A percentile compares a stretch with the other conserved stretches of the same genome.
These are phyloP conservation scores for Pestalotiopsis sp. DNA, from an alignment of 2,329 filamentous ascomycete species.

Conservation along the genomic window DNA sequence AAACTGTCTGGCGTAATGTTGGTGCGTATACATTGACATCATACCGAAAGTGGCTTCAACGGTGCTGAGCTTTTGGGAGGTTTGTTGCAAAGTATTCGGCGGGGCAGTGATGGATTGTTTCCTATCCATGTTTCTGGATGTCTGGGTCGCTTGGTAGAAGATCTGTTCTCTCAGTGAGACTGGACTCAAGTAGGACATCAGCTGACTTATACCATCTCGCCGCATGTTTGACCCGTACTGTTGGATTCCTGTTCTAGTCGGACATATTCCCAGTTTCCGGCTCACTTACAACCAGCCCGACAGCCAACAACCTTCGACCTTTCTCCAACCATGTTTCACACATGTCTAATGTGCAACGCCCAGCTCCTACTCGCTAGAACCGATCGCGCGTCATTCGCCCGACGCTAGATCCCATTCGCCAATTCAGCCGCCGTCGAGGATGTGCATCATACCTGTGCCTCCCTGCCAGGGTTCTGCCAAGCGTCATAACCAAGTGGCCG, in stretches of 20 bases:
- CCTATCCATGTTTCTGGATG: background rate
- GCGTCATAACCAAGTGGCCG: background rate
- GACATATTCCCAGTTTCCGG: background rate
- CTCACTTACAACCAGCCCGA: background rate
- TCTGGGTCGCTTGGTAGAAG: background rate
- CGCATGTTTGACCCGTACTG: background rate
- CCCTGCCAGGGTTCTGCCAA: background rate
- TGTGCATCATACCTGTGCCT: background rate
- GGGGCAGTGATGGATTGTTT: too few relatives aligned
- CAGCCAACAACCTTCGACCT: background rate
- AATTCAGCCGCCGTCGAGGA: background rate
- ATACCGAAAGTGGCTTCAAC: background rate
- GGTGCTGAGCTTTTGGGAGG: background rate
- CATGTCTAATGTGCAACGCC: background rate
- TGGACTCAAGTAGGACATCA: background rate
- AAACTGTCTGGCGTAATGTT: background rate
- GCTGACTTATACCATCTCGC: background rate
- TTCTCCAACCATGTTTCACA: background rate
- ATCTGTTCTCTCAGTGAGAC: background rate
- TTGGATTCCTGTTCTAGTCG: background rate
- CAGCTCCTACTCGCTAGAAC: background rate
- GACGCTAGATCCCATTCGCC: background rate
- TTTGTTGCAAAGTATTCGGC: background rate
- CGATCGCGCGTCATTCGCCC: background rate
- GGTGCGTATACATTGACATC: background rate